These are phyloP conservation scores for Chenopodium quinoa DNA, from an alignment of 148 eudicot genomes.

Conservation along the genomic window DNA sequence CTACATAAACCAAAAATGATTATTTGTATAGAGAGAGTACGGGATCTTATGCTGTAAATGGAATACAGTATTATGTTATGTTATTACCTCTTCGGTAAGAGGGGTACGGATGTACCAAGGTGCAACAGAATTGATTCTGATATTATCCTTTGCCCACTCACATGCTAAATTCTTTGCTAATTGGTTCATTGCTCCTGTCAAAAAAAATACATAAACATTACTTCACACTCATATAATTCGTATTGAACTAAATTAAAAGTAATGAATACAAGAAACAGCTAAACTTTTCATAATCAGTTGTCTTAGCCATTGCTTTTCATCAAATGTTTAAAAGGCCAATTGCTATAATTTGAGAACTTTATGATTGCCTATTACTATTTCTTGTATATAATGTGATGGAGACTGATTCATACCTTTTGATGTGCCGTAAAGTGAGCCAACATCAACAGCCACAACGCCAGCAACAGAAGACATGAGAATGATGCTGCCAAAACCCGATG, in stretches of 20 bases:
- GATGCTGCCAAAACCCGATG: slow-evolving; percentile 46
- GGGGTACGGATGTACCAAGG: slow-evolving; percentile 60
- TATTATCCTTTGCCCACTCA: slow-evolving; percentile 80
- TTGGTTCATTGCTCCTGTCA: slow-evolving; percentile 37
- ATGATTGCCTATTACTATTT: no score
- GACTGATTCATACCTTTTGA: background rate
- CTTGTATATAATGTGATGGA: background rate
- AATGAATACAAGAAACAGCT: background rate
- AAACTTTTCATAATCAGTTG: no score
- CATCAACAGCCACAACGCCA: slow-evolving; percentile 30
- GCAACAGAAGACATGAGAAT: slow-evolving; percentile 50
- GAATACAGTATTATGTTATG: background rate
- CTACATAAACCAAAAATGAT: no score
- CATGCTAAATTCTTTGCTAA: slow-evolving; percentile 46
- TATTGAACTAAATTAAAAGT: background rate
- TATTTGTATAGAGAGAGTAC: background rate
- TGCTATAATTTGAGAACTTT: no score
- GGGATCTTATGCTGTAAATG: background rate
- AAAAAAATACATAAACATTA: background rate
- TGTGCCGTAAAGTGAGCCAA: background rate
- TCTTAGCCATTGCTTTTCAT: no score
- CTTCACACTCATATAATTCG: background rate
- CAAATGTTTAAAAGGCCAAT: no score
- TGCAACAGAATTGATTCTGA: slow-evolving; percentile 54
- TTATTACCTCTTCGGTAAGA: slow-evolving; percentile 39